phyloP scores from a whole-genome alignment of 2,329 filamentous ascomycete genomes.

The Rutstroemia sp. region DNA sequence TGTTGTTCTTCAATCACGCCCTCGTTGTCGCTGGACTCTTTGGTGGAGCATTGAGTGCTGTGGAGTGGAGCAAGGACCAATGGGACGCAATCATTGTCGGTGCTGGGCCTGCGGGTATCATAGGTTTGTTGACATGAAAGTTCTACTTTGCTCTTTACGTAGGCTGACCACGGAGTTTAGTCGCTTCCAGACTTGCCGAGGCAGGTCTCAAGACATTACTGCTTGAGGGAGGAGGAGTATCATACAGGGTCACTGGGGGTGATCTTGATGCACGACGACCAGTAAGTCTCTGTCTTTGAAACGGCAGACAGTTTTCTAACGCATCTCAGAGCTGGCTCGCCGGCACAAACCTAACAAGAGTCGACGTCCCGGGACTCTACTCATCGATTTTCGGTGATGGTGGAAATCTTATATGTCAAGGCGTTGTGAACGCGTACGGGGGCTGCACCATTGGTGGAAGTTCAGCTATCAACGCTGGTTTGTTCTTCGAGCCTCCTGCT shows the following conservation, averaged over 20 bases:
- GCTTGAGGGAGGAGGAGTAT: conserved; percentile 43
- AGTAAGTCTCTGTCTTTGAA: neutral
- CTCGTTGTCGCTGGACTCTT: neutral
- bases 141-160: neutral
- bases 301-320: neutral
- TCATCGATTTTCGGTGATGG: conserved; percentile 39
- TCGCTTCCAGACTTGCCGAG: conserved; percentile 42
- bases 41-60: neutral
- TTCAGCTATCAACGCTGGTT: conserved; percentile 46
- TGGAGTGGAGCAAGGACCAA: conserved; percentile 23
- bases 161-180: neutral
- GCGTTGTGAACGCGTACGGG: conserved; percentile 36
- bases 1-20: neutral
- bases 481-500: conserved; percentile 46
- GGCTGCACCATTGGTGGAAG: conserved; percentile 46
- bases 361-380: conserved; percentile 46
- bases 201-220: conserved; percentile 44
- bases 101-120: conserved; percentile 43
- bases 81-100: conserved; percentile 37
- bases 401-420: conserved; percentile 36
- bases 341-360: conserved; percentile 40
- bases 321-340: conserved; percentile 34
- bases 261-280: conserved; percentile 34
- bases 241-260: conserved; percentile 41
- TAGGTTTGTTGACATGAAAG: conserved; percentile 19